Percentiles rank a stretch among this genome's conserved stretches.
phyloP scores from a whole-genome alignment of 148 eudicot species.

The Arctostaphylos glauca region DNA sequence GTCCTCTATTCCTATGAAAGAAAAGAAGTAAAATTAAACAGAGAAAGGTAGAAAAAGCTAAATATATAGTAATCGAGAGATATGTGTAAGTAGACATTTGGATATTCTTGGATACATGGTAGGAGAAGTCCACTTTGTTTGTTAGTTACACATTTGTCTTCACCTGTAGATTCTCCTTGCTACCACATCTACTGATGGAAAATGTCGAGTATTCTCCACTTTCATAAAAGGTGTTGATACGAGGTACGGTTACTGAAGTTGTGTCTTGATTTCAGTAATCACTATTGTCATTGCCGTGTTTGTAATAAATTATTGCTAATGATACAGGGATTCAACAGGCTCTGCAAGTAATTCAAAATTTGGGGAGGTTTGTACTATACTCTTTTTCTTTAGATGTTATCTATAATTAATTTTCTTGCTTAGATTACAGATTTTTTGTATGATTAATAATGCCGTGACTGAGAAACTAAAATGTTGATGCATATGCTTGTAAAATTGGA shows the following conservation, averaged over 20 bases:
- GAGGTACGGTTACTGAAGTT: slow-evolving; percentile 43
- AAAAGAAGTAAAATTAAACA: background rate
- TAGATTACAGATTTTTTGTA: background rate
- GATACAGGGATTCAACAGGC: slow-evolving; percentile 53
- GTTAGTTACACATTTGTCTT: background rate
- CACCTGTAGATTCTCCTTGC: slow-evolving; percentile 71
- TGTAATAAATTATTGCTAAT: slow-evolving; percentile 19
- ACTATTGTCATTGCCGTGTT: background rate
- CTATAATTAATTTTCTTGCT: background rate
- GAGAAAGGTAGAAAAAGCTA: background rate
- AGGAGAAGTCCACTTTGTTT: background rate
- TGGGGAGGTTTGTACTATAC: slow-evolving; percentile 69
- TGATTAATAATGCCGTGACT: background rate
- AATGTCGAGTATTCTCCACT: slow-evolving; percentile 94
- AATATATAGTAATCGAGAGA: background rate
- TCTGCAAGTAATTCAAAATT: slow-evolving; percentile 71
- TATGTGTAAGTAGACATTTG: background rate
- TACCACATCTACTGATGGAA: slow-evolving; percentile 97
- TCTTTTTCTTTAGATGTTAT: background rate
- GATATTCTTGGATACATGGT: background rate
- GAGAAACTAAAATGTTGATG: background rate
- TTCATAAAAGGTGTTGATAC: slow-evolving; percentile 94
- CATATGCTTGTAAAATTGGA: background rate
- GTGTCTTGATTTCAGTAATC: slow-evolving; percentile 8
- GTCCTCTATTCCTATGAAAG: slow-evolving; percentile 4